phyloP scores from a whole-genome alignment of 805 yeast species.

The Candida pseudofarinosa region DNA sequence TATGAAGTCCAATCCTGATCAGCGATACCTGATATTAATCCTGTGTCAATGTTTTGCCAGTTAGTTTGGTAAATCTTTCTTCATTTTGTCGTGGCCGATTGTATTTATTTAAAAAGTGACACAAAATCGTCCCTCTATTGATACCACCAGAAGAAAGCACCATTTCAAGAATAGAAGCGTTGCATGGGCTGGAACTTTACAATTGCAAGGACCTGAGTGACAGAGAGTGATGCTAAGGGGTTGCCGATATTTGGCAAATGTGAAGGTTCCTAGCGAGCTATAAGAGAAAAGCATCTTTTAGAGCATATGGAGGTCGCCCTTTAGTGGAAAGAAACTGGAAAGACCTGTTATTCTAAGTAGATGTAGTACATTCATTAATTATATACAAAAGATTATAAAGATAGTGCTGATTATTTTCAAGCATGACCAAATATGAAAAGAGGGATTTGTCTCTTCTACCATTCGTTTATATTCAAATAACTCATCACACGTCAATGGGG shows the following conservation, averaged over 20 bases:
- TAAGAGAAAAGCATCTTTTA: no score
- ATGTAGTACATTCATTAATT: neutral
- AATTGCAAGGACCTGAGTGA: no score
- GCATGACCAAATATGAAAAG: neutral
- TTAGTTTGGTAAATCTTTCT: neutral
- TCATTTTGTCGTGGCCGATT: neutral
- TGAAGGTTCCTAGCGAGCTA: no score
- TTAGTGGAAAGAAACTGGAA: no score
- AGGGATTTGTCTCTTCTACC: neutral
- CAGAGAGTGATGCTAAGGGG: no score
- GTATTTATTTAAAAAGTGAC: neutral
- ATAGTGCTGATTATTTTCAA: neutral
- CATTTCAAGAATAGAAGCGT: no score
- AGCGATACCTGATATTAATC: neutral
- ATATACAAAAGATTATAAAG: neutral
- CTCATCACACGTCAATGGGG: neutral
- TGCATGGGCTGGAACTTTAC: no score
- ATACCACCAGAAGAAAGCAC: no score
- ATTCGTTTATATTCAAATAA: neutral
- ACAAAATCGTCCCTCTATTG: neutral
- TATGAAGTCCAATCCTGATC: neutral
- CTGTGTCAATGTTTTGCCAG: neutral
- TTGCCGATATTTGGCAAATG: no score
- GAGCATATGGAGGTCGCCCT: no score
- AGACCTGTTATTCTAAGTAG: no score